Evolutionary conservation across 2,329 filamentous ascomycete species (phyloP).

Genomic region (Scorias spongiosa): DNA sequence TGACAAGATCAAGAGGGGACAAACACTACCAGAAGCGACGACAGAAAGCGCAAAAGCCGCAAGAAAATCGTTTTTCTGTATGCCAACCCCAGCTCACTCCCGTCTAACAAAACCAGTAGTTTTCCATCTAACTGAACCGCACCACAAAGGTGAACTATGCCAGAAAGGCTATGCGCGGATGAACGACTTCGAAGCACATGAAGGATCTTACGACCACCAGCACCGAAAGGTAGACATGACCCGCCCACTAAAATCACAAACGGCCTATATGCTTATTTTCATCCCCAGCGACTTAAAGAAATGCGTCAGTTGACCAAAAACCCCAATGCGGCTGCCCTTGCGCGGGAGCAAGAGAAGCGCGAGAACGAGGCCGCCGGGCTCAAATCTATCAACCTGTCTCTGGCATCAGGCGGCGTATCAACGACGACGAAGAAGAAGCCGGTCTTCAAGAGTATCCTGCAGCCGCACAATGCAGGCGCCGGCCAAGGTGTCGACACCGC

Average conservation of each 20-base stretch:
- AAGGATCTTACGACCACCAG: conserved; percentile 86
- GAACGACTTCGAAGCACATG: conserved; percentile 91
- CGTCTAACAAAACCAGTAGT: not conserved
- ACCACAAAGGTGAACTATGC: conserved; percentile 50
- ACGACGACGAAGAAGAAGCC: conserved; percentile 19
- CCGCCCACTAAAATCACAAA: not conserved
- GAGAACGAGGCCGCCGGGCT: conserved; percentile 48
- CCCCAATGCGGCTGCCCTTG: conserved; percentile 47
- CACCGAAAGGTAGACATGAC: conserved; percentile 53
- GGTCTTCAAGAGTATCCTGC: conserved; percentile 16
- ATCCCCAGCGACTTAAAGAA: conserved; percentile 51
- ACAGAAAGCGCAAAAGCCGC: conserved; percentile 52
- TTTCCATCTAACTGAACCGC: not conserved
- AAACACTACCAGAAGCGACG: conserved; percentile 19
- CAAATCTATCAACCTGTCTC: conserved; percentile 43
- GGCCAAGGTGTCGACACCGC: not conserved
- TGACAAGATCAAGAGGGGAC: conserved; percentile 14
- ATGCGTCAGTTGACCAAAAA: conserved; percentile 74
- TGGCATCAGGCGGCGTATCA: not conserved
- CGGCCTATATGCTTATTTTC: not conserved
- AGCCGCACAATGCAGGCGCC: conserved; percentile 9
- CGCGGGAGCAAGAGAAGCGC: conserved; percentile 39
- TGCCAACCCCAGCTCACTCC: not conserved
- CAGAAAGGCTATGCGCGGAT: conserved; percentile 88
- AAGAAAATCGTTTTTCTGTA: conserved; percentile 64